A percentile compares a stretch with the other conserved stretches of the same genome.
These are phyloP conservation scores for Trichosanthes truncata DNA, from an alignment of 306 rosid genomes.

Conservation along the genomic window DNA sequence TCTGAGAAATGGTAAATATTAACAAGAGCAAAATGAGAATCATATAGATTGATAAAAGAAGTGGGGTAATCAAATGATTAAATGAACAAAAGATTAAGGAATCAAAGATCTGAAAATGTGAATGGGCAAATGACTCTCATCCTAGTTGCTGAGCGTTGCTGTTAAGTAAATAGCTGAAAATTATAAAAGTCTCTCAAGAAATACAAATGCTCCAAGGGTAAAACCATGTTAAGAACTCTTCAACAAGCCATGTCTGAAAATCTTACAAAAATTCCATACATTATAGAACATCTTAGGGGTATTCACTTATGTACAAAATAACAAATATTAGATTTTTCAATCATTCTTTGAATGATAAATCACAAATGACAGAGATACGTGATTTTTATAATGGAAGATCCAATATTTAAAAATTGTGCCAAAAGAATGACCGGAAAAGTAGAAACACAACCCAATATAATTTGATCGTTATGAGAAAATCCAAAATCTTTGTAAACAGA, in stretches of 20 bases:
- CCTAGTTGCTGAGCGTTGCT: too few relatives aligned
- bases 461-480: background rate
- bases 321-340: too few relatives aligned
- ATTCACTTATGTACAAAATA: background rate
- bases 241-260: background rate
- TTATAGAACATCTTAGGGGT: background rate
- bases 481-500: background rate
- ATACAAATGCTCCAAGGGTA: background rate
- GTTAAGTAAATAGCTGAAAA: too few relatives aligned
- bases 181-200: background rate
- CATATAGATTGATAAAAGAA: background rate
- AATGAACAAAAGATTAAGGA: too few relatives aligned
- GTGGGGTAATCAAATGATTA: background rate
- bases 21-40: background rate
- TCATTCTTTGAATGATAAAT: too few relatives aligned
- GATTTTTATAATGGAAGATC: too few relatives aligned
- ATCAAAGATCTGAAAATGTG: too few relatives aligned
- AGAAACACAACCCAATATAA: background rate
- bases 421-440: background rate
- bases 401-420: too few relatives aligned
- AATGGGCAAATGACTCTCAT: too few relatives aligned
- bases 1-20: conserved; percentile 19
- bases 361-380: too few relatives aligned
- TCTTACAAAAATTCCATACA: background rate
- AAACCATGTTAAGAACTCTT: background rate